These are phyloP conservation scores for Lentinus brumalis DNA, from an alignment of 768 basidiomycete species.

Conservation along the genomic window DNA sequence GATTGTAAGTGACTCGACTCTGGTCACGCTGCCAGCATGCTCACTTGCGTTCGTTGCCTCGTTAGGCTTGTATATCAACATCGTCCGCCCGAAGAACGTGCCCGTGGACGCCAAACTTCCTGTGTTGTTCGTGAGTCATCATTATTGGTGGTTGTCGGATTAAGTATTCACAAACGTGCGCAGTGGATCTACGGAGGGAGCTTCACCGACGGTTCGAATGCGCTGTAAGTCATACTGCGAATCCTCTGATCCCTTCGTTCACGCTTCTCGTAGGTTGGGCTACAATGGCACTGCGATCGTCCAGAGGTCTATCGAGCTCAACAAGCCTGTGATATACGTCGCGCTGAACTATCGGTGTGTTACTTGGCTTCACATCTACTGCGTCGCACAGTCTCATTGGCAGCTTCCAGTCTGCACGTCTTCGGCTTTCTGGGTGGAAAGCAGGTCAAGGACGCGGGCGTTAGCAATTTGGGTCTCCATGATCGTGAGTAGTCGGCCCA, in stretches of 20 bases:
- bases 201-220: constrained; percentile 8
- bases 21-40: too few relatives aligned
- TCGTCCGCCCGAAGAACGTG: not conserved
- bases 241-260: constrained; percentile 23
- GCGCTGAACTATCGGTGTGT: constrained; percentile 49
- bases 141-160: not conserved
- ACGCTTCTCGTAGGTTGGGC: constrained; percentile 35
- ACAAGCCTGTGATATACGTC: constrained; percentile 51
- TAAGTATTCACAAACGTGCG: too few relatives aligned
- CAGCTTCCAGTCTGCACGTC: constrained; percentile 18
- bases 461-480: constrained; percentile 49
- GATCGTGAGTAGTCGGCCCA: constrained; percentile 38
- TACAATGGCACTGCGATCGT: constrained; percentile 49
- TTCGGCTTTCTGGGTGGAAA: constrained; percentile 42
- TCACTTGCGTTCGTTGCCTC: too few relatives aligned
- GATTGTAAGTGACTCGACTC: constrained; percentile 15
- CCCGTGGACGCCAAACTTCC: constrained; percentile 32
- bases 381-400: not conserved
- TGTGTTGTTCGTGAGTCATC: constrained; percentile 40
- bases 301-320: constrained; percentile 43
- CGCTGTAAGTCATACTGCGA: not conserved
- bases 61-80: too few relatives aligned
- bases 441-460: constrained; percentile 38
- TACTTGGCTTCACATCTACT: not conserved
- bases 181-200: constrained; percentile 16